These are phyloP conservation scores for Rheum nobile DNA, from an alignment of 148 eudicot species.

Conservation along the genomic window DNA sequence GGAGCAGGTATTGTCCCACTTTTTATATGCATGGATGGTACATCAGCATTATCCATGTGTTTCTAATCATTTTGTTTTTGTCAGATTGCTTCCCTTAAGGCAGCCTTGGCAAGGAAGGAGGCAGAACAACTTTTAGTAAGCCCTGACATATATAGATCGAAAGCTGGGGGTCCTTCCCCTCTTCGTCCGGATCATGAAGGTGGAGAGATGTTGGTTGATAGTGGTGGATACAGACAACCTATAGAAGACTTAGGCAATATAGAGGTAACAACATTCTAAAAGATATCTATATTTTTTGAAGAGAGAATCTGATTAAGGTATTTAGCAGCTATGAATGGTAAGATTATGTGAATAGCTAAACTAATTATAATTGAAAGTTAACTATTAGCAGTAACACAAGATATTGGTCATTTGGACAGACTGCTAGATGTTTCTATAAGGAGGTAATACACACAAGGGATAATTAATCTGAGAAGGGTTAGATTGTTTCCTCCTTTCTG, in stretches of 20 bases:
- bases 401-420: too few relatives aligned
- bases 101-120: constrained; percentile 73
- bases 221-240: constrained; percentile 42
- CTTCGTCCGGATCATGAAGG: constrained; percentile 27
- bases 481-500: too few relatives aligned
- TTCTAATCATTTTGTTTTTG: constrained; percentile 6
- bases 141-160: constrained; percentile 31
- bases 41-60: neutral
- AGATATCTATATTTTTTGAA: neutral
- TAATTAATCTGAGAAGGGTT: too few relatives aligned
- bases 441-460: too few relatives aligned
- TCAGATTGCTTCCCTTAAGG: constrained; percentile 84
- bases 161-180: constrained; percentile 37
- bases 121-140: constrained; percentile 37
- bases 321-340: neutral
- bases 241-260: constrained; percentile 67
- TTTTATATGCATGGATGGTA: neutral
- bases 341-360: neutral
- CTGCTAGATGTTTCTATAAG: too few relatives aligned
- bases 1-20: constrained; percentile 10
- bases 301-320: neutral
- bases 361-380: neutral
- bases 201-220: constrained; percentile 9
- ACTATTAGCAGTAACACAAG: too few relatives aligned
- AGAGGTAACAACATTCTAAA: constrained; percentile 38